These are phyloP conservation scores for Musa acuminata DNA, from an alignment of 176 grass and related monocot species.

Conservation along the genomic window DNA sequence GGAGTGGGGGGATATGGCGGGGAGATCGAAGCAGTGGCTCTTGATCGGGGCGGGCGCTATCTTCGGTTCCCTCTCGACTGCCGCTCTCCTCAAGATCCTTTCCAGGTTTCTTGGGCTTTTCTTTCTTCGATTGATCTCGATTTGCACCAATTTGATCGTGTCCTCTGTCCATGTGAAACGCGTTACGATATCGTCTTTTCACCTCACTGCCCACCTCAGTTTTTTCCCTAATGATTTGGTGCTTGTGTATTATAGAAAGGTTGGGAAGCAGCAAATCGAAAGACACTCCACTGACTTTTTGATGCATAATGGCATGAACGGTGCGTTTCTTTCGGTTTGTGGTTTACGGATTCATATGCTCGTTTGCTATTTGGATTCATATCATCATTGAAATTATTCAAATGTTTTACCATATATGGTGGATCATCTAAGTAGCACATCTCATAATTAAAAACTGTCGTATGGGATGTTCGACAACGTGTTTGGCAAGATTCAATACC, in stretches of 20 bases:
- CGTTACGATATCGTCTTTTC: not conserved
- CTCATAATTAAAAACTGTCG: no score
- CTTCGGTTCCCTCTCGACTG: constrained; percentile 43
- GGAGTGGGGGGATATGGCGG: constrained; percentile 22
- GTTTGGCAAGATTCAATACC: no score
- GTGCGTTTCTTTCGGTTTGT: not conserved
- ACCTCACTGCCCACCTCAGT: not conserved
- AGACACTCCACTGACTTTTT: not conserved
- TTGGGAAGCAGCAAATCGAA: not conserved
- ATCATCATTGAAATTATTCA: no score
- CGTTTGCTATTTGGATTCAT: not conserved
- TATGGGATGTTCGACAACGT: no score
- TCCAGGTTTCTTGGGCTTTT: constrained; percentile 37
- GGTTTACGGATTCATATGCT: not conserved
- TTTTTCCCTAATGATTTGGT: not conserved
- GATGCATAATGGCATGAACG: not conserved
- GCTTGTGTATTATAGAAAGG: not conserved
- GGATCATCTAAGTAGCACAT: no score
- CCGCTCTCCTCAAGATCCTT: constrained; percentile 30
- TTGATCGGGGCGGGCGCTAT: constrained; percentile 36
- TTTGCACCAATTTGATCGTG: not conserved
- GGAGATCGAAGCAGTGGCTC: constrained; percentile 48
- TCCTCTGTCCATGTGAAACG: not conserved
- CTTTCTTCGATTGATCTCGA: not conserved
- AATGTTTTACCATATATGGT: no score